phyloP scores from a whole-genome alignment of 495 filamentous ascomycete genomes.

The Aspergillus carlsbadensis region DNA sequence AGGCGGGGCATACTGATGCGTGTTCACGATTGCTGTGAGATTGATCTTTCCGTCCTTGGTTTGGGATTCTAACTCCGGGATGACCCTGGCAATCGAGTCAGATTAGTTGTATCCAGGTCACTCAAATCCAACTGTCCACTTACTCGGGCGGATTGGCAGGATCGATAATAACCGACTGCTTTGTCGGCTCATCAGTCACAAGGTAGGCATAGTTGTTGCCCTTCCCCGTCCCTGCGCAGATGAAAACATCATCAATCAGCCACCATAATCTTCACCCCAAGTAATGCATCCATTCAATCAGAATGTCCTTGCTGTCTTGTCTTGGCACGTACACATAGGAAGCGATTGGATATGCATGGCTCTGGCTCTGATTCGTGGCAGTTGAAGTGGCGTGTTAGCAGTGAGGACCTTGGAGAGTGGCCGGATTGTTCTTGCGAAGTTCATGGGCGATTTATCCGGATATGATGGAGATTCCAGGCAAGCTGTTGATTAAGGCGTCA shows the following conservation, averaged over 20 bases:
- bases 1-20: conserved; percentile 74
- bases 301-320: too few species aligned
- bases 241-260: neutral
- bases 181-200: conserved; percentile 85
- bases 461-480: conserved; percentile 12
- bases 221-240: conserved; percentile 87
- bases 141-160: conserved; percentile 92
- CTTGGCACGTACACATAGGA: conserved; percentile 81
- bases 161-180: conserved; percentile 92
- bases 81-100: conserved; percentile 60
- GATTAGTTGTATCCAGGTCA: neutral
- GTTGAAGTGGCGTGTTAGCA: conserved; percentile 1
- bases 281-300: too few species aligned
- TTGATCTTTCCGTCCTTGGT: conserved; percentile 72
- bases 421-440: conserved; percentile 24
- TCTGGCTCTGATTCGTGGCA: conserved; percentile 22
- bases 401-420: conserved; percentile 12
- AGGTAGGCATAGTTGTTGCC: conserved; percentile 97
- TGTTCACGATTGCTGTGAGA: conserved; percentile 88
- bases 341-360: conserved; percentile 96
- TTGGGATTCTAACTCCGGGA: conserved; percentile 72
- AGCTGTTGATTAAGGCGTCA: neutral
- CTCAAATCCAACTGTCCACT: conserved; percentile 24
- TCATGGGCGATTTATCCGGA: conserved; percentile 24
- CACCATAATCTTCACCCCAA: too few species aligned